Evolutionary conservation across 306 rosid species (phyloP).

Genomic region (Sphenostylis stenocarpa): DNA sequence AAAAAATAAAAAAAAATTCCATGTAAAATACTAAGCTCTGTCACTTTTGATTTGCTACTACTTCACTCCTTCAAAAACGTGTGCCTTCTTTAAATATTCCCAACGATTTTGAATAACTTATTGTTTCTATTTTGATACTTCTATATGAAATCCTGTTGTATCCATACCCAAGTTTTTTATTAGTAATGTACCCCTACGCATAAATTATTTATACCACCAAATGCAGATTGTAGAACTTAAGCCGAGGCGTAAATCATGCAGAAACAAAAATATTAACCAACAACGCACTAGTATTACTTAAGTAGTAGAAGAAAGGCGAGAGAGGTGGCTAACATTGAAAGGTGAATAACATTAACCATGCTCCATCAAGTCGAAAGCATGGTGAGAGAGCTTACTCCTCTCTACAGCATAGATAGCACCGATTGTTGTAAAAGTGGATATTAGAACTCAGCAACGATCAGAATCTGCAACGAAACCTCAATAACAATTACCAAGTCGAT

Average conservation of each 20-base stretch:
- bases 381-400: constrained; percentile 25
- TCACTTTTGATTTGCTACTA: neutral
- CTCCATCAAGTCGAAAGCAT: constrained; percentile 23
- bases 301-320: neutral
- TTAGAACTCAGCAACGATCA: constrained; percentile 3
- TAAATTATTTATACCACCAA: neutral
- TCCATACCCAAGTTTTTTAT: neutral
- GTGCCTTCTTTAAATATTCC: neutral
- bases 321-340: constrained; percentile 30
- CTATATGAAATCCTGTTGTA: neutral
- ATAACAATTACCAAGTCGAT: neutral
- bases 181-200: neutral
- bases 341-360: constrained; percentile 29
- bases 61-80: constrained; percentile 7
- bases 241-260: neutral
- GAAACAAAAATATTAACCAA: constrained; percentile 6
- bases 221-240: neutral
- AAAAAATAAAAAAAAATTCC: too few relatives aligned
- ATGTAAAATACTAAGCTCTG: neutral
- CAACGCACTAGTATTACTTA: neutral
- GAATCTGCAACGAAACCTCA: constrained; percentile 25
- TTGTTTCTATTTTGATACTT: neutral
- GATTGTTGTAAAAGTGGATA: neutral
- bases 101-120: neutral
- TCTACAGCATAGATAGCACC: neutral